These are phyloP conservation scores for Phytophthora kernoviae DNA, from an alignment of 352 stramenopile genomes.

Conservation along the genomic window DNA sequence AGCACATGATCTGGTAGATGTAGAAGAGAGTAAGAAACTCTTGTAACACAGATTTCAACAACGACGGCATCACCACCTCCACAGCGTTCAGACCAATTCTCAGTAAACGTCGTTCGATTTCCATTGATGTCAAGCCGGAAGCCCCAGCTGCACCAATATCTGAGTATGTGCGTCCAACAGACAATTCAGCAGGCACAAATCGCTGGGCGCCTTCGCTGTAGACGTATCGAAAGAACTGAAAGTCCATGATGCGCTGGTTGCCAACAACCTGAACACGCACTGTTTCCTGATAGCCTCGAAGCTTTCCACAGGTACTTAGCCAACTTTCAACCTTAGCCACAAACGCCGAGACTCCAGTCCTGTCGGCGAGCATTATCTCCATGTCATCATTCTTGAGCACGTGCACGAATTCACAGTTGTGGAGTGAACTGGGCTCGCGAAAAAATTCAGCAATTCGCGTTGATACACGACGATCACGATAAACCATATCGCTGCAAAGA, in stretches of 20 bases:
- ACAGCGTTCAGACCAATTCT: slow-evolving; percentile 39
- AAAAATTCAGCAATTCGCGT: slow-evolving; percentile 43
- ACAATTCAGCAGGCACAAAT: slow-evolving; percentile 38
- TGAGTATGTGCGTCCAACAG: slow-evolving; percentile 27
- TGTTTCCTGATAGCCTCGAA: slow-evolving; percentile 35
- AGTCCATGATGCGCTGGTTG: slow-evolving; percentile 33
- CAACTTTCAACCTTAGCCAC: slow-evolving; percentile 35
- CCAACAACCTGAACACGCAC: slow-evolving; percentile 25
- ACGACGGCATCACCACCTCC: slow-evolving; percentile 47
- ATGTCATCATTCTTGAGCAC: slow-evolving; percentile 36
- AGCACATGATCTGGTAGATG: slow-evolving; percentile 62
- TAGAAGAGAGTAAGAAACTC: slow-evolving; percentile 55
- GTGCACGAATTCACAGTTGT: slow-evolving; percentile 38
- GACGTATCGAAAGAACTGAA: slow-evolving; percentile 54
- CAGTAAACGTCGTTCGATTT: slow-evolving; percentile 25
- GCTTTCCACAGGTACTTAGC: slow-evolving; percentile 21
- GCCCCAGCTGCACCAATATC: slow-evolving; percentile 16
- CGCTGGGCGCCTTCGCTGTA: slow-evolving; percentile 27
- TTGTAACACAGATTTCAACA: slow-evolving; percentile 30
- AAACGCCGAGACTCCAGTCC: slow-evolving; percentile 29
- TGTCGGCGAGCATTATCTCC: slow-evolving; percentile 38
- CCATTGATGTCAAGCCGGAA: slow-evolving; percentile 15
- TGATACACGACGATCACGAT: slow-evolving; percentile 30
- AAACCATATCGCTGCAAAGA: slow-evolving; percentile 31
- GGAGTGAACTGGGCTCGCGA: slow-evolving; percentile 23